Evolutionary conservation across 129 eudicot genomes (phyloP).

Genomic region (Pseudognaphalium luteoalbum): DNA sequence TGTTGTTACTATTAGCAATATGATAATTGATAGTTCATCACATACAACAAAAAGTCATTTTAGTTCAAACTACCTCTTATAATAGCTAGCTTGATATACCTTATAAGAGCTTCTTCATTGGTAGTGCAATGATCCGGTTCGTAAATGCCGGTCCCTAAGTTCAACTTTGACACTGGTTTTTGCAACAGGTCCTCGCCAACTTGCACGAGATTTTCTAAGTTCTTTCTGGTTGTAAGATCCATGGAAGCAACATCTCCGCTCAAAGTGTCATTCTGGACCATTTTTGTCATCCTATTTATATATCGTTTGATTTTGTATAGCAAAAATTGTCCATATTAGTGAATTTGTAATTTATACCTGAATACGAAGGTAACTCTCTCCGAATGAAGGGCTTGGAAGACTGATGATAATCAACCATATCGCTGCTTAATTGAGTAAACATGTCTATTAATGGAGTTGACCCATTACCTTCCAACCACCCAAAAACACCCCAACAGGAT

Average conservation of each 20-base stretch:
- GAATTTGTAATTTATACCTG: too few relatives aligned
- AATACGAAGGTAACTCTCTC: constrained; percentile 50
- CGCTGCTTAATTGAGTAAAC: constrained; percentile 50
- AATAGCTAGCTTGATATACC: too few relatives aligned
- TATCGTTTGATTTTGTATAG: too few relatives aligned
- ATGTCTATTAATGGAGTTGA: constrained; percentile 57
- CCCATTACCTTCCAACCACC: constrained; percentile 49
- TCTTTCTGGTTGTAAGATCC: constrained; percentile 54
- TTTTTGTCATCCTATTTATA: not conserved
- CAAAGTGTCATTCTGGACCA: constrained; percentile 52
- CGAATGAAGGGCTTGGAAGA: constrained; percentile 56
- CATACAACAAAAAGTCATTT: too few relatives aligned
- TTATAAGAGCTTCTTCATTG: constrained; percentile 54
- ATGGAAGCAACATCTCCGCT: constrained; percentile 47
- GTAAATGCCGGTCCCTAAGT: constrained; percentile 40
- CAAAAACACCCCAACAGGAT: constrained; percentile 59
- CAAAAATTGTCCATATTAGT: too few relatives aligned
- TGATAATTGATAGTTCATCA: too few relatives aligned
- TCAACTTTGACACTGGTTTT: constrained; percentile 54
- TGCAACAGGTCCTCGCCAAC: constrained; percentile 49
- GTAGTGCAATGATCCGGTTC: constrained; percentile 41
- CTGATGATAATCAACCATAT: constrained; percentile 60
- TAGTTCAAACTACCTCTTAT: too few relatives aligned
- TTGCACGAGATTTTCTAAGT: constrained; percentile 45
- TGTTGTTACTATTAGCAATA: too few relatives aligned